Evolutionary conservation across 257 asterid genomes (phyloP), one percentile per base, ranked within the genome.

Genomic region (Paulownia fortunei): DNA sequence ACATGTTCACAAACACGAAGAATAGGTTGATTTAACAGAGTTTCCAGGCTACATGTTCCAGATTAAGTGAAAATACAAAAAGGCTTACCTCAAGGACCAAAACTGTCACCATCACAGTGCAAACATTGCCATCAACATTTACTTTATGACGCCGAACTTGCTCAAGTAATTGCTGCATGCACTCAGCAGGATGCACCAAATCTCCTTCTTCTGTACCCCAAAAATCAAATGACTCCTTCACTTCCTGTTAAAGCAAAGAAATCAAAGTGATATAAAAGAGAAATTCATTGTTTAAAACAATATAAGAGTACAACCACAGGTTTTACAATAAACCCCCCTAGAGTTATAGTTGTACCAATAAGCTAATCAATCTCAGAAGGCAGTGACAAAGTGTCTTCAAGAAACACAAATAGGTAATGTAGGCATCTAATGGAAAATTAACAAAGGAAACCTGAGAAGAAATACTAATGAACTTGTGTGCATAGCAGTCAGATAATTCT

Each of bases 131-230:
- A 86, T 96, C 99, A n/a, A 93, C 81, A 70, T 96, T 96, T 47
- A 96, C 99, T 90, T 77, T 88, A 73, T 95, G 97, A 47, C 85
- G 98, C 79, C 99, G 84, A 56, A 95, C 98, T 87, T 91, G 82
- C 85, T 95, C 99, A 23, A 95, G 97, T 83, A 95, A 68, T 46
- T 93, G 94, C 12, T 82, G 92, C 92, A 95, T 91, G 89, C 99
- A 95, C 77, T 95, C 99, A 2, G 92, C 98, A 19, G 97, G 99
- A 83, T 93, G 99, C 79, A 92, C 88, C 51, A 88, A 34, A 81
- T 91, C 97, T 47, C 99, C 99, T 87, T 91, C 97, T 3, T 86
- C 83, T 7, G 98, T 89, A 47, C 98, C 97, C 99, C 99, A 95
- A 79, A 89, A 92, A 78, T 95, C 97, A 70, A 95, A 95, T 2